Evolutionary conservation across 192 early-diverging fungal genomes (phyloP).

Genomic region (Entomortierella beljakovae): DNA sequence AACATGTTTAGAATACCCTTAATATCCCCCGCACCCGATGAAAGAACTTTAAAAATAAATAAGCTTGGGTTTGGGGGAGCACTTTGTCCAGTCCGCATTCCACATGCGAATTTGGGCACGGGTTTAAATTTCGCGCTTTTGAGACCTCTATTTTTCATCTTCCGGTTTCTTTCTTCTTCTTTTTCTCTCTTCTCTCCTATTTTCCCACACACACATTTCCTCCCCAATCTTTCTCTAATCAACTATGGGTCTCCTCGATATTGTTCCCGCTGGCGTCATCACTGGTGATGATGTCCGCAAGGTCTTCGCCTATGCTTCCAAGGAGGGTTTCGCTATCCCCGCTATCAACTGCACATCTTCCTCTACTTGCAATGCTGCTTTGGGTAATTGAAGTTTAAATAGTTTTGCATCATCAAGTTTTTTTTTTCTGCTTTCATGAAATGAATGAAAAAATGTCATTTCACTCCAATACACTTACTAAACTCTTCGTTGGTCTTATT

Average conservation of each 20-base stretch:
- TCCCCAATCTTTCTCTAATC: not conserved
- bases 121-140: no score
- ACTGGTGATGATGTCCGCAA: conserved; percentile 93
- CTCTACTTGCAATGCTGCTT: conserved; percentile 90
- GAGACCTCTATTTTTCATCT: not conserved
- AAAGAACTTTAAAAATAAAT: no score
- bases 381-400: conserved; percentile 56
- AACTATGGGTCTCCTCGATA: conserved; percentile 82
- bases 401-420: not conserved
- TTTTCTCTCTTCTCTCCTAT: not conserved
- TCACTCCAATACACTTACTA: no score
- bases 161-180: not conserved
- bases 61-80: no score
- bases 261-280: conserved; percentile 92
- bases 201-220: conserved; percentile 13
- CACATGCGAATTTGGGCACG: no score
- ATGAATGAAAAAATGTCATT: no score
- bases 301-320: conserved; percentile 76
- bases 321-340: conserved; percentile 94
- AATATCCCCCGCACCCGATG: no score
- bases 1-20: no score
- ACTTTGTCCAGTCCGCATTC: no score
- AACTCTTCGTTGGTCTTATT: no score
- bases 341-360: conserved; percentile 97
- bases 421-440: not conserved